Percentiles rank a stretch among this genome's conserved stretches.
Evolutionary conservation across 225 moss, liverwort and hornwort genomes (phyloP).

Genomic region (Marchantia paleacea): DNA sequence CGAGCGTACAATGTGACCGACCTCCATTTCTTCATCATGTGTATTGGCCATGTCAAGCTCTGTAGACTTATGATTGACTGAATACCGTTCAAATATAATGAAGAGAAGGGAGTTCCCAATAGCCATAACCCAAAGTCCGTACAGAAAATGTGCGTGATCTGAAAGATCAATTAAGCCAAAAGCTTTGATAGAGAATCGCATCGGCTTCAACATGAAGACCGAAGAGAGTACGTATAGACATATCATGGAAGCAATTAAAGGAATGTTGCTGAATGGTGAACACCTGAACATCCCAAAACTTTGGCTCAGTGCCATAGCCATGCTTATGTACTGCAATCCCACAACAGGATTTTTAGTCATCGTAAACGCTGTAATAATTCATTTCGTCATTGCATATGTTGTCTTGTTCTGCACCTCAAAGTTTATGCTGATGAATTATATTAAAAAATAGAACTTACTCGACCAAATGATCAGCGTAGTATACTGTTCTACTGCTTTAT

Average conservation of each 20-base stretch:
- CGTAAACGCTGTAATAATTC: background rate
- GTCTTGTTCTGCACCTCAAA: background rate
- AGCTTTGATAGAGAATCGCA: conserved; percentile 36
- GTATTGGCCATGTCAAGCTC: conserved; percentile 39
- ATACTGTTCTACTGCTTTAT: no score
- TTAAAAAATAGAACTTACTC: background rate
- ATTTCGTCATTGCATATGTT: background rate
- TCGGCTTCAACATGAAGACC: conserved; percentile 38
- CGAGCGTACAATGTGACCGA: background rate
- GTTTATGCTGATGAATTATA: background rate
- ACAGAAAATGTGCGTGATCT: conserved; percentile 33
- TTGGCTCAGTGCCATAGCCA: conserved; percentile 52
- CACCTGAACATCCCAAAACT: conserved; percentile 52
- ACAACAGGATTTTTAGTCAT: background rate
- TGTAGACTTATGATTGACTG: conserved; percentile 38
- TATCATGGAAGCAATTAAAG: conserved; percentile 28
- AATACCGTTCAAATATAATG: conserved; percentile 41
- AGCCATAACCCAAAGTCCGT: conserved; percentile 44
- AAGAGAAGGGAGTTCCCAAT: conserved; percentile 41
- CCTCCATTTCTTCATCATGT: conserved; percentile 42
- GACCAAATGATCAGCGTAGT: background rate
- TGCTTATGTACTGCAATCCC: conserved; percentile 42
- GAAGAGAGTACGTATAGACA: conserved; percentile 32
- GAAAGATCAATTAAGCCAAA: conserved; percentile 42
- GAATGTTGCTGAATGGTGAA: conserved; percentile 41